A percentile compares a stretch with the other conserved stretches of the same genome.
Conservation (phyloP, 116 monocot genomes). For the Cymodocea nodosa region DNA sequence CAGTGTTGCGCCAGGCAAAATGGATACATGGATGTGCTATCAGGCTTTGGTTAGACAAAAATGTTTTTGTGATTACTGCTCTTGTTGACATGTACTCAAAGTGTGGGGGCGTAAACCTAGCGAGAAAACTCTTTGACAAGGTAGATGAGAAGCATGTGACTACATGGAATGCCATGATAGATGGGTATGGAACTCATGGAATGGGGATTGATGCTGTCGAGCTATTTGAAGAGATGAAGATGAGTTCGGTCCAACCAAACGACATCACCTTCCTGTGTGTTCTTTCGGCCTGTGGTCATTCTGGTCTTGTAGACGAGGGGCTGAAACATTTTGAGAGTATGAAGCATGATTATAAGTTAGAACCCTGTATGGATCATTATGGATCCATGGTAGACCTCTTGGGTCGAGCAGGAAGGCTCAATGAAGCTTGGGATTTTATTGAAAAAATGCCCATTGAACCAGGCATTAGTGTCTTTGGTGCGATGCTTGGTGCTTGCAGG, state of each 20-base stretch:
- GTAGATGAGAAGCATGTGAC: constrained; percentile 33
- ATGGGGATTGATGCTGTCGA: constrained; percentile 31
- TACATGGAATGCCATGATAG: constrained; percentile 86
- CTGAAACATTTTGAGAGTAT: constrained; percentile 34
- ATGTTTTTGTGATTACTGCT: constrained; percentile 55
- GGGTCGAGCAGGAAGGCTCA: constrained; percentile 57
- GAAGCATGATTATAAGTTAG: constrained; percentile 41
- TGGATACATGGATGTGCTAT: constrained; percentile 59
- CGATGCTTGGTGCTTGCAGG: constrained; percentile 78
- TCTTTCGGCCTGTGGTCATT: constrained; percentile 60
- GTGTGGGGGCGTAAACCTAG: constrained; percentile 38
- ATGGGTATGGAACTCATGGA: constrained; percentile 70
- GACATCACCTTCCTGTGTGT: constrained; percentile 55
- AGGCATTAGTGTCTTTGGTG: constrained; percentile 61
- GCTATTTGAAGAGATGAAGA: constrained; percentile 65
- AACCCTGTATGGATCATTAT: constrained; percentile 45
- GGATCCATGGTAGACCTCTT: constrained; percentile 68
- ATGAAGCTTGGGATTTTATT: constrained; percentile 74
- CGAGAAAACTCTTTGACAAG: constrained; percentile 47
- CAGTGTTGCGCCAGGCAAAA: constrained; percentile 47
- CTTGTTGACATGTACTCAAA: constrained; percentile 72
- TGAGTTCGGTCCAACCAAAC: constrained; percentile 33
- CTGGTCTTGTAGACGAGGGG: constrained; percentile 52
- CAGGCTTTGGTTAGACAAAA: constrained; percentile 24
- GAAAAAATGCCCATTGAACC: constrained; percentile 57